Conservation (phyloP, 805 yeast species). For the Candida quercuum region DNA sequence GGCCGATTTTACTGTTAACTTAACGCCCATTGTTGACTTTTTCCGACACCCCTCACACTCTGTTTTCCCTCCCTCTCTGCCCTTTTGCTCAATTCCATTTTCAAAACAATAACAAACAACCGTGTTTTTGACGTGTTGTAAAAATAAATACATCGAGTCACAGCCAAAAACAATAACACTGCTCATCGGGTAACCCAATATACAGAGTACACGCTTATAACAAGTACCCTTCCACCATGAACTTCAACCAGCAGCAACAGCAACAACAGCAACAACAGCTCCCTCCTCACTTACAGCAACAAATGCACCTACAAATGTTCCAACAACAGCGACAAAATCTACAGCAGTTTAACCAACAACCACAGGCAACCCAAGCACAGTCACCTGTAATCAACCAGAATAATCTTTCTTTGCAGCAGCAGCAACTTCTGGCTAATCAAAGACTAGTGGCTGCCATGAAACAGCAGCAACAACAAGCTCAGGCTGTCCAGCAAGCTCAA, state of each 20-base stretch:
- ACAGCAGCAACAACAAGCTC: background rate
- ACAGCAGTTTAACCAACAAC: background rate
- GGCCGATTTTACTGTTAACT: too few species aligned
- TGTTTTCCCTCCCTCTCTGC: background rate
- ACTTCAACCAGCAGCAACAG: constrained; percentile 1
- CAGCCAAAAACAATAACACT: too few species aligned
- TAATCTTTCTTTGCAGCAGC: background rate
- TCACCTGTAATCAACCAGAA: background rate
- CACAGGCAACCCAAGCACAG: background rate
- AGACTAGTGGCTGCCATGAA: constrained; percentile 1
- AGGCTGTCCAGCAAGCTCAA: background rate
- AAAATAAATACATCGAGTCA: too few species aligned
- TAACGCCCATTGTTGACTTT: too few species aligned
- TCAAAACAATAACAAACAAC: background rate
- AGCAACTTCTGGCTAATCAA: constrained; percentile 1
- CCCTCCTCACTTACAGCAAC: constrained; percentile 6
- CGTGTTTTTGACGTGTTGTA: background rate
- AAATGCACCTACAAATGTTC: background rate
- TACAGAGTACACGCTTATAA: too few species aligned
- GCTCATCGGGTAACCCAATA: too few species aligned
- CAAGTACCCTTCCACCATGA: background rate
- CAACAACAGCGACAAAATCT: constrained; percentile 3
- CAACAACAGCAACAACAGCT: constrained; percentile 1
- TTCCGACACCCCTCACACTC: too few species aligned
- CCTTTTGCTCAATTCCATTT: background rate